phyloP scores from a whole-genome alignment of 192 early-diverging fungal species.

The Phycomyces blakesleeanus region DNA sequence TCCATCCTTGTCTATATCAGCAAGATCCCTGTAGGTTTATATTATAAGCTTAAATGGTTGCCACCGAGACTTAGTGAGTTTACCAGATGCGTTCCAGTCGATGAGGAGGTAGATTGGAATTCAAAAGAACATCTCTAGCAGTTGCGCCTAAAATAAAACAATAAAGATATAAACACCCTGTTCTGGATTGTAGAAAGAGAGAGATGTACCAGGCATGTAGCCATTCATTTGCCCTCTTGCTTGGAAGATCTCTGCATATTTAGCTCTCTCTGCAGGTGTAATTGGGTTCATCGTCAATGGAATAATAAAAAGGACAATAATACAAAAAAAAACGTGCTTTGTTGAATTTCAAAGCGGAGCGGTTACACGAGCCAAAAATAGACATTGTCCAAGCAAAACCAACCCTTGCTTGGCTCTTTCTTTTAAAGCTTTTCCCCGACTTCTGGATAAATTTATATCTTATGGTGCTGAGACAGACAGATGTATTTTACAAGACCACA shows the following conservation, averaged over 20 bases:
- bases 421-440: no score
- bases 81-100: conserved; percentile 45
- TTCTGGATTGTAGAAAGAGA: not conserved
- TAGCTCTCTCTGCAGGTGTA: conserved; percentile 42
- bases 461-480: no score
- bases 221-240: conserved; percentile 48
- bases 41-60: not conserved
- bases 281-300: conserved; percentile 20
- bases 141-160: conserved; percentile 25
- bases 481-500: not conserved
- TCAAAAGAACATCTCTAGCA: conserved; percentile 37
- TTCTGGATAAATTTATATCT: no score
- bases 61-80: not conserved
- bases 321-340: not conserved
- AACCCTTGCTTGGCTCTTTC: no score
- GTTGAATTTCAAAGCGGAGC: not conserved
- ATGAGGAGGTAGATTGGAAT: conserved; percentile 35
- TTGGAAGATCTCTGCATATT: conserved; percentile 54
- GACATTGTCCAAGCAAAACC: no score
- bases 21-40: conserved; percentile 53
- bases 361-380: no score
- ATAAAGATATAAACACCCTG: conserved; percentile 5
- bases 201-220: conserved; percentile 48
- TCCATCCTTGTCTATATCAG: conserved; percentile 82
- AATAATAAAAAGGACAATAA: not conserved